Evolutionary conservation across 2,329 filamentous ascomycete genomes (phyloP).

Genomic region (Aspergillus thermomutatus): DNA sequence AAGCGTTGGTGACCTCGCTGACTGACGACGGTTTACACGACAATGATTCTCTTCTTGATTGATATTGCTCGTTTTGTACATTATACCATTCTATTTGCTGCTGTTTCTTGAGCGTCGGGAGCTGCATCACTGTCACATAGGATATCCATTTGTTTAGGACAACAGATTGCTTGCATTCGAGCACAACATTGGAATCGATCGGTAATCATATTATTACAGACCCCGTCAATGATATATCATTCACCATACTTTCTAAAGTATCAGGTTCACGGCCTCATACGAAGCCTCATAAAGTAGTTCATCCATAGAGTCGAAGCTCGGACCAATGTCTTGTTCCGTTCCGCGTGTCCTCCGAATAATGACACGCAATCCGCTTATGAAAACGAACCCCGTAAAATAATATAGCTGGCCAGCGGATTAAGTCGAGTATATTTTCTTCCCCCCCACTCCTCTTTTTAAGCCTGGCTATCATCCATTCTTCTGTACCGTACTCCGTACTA

Average conservation of each 20-base stretch:
- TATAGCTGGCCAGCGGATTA: background rate
- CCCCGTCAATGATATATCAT: background rate
- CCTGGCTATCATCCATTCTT: background rate
- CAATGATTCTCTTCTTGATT: background rate
- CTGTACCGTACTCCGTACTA: background rate
- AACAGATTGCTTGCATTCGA: background rate
- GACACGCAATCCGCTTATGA: constrained; percentile 20
- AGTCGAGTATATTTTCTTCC: background rate
- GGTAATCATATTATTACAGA: background rate
- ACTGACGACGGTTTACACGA: background rate
- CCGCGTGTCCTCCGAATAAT: constrained; percentile 14
- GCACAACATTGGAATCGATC: background rate
- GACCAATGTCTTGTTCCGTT: constrained; percentile 21
- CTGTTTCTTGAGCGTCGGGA: constrained; percentile 8
- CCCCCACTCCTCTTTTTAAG: background rate
- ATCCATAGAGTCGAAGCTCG: constrained; percentile 4
- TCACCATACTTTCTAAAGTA: background rate
- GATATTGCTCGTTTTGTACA: constrained; percentile 18
- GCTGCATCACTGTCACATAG: background rate
- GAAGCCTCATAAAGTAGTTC: background rate
- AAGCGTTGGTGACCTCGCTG: background rate
- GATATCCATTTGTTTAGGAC: background rate
- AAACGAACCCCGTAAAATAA: background rate
- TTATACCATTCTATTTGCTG: background rate
- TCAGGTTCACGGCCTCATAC: background rate